A percentile compares a stretch with the other conserved stretches of the same genome.
Evolutionary conservation across 176 grass and related monocot species (phyloP).

Genomic region (Typha latifolia): DNA sequence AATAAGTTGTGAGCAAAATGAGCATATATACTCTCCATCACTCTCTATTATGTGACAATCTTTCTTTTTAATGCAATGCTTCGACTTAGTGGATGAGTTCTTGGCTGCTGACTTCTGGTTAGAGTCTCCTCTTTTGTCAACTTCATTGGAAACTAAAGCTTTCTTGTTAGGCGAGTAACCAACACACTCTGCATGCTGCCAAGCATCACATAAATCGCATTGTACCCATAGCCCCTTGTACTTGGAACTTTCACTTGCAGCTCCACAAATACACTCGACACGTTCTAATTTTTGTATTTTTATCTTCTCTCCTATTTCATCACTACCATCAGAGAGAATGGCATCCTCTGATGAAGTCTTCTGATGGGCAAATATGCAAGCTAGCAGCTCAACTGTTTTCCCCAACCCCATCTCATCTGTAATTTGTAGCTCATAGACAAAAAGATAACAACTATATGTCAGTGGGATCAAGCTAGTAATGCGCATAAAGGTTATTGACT

Average conservation of each 20-base stretch:
- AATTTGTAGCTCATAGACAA: conserved; percentile 27
- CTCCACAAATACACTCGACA: conserved; percentile 94
- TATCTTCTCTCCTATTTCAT: conserved; percentile 26
- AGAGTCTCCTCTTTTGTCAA: conserved; percentile 7
- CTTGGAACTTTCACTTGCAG: conserved; percentile 67
- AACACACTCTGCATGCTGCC: conserved; percentile 94
- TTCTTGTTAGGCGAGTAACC: conserved; percentile 47
- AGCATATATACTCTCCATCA: conserved; percentile 50
- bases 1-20: conserved; percentile 64
- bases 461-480: conserved; percentile 4
- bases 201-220: conserved; percentile 88
- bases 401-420: conserved; percentile 98
- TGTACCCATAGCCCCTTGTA: conserved; percentile 83
- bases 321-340: conserved; percentile 20
- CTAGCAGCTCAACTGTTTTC: conserved; percentile 87
- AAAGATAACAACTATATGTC: conserved; percentile 11
- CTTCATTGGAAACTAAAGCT: conserved; percentile 31
- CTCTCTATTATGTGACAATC: conserved; percentile 37
- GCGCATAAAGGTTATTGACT: not conserved
- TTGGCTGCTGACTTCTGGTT: conserved; percentile 9
- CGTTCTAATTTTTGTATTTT: conserved; percentile 84
- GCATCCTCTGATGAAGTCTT: conserved; percentile 28
- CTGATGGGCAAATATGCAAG: conserved; percentile 77
- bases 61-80: conserved; percentile 49
- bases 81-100: conserved; percentile 39